A percentile compares a stretch with the other conserved stretches of the same genome.
Conservation (phyloP, 495 filamentous ascomycete species). For the Podospora tetraspora region DNA sequence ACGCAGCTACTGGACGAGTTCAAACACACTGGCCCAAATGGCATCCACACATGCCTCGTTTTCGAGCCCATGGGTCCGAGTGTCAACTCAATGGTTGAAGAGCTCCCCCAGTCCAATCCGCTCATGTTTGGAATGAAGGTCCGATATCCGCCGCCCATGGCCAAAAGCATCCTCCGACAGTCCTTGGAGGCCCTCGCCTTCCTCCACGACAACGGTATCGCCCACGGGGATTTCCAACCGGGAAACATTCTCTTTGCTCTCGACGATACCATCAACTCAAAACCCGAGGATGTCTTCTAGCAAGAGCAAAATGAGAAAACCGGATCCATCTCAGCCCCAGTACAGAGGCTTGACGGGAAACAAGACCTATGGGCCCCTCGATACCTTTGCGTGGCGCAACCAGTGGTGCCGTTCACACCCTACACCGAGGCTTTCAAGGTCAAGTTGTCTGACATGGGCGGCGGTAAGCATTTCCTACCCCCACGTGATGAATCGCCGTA, state of each 20-base stretch:
- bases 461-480: background rate
- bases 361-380: background rate
- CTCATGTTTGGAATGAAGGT: constrained; percentile 14
- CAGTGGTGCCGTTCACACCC: background rate
- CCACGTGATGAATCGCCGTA: background rate
- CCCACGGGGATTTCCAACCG: constrained; percentile 46
- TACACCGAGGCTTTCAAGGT: background rate
- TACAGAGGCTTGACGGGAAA: background rate
- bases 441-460: constrained; percentile 2
- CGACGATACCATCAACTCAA: background rate
- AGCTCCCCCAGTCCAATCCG: constrained; percentile 3
- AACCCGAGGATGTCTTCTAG: background rate
- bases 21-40: constrained; percentile 4
- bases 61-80: constrained; percentile 10
- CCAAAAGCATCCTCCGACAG: constrained; percentile 43
- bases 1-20: constrained; percentile 6
- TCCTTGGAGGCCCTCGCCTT: constrained; percentile 34
- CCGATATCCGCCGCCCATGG: constrained; percentile 36
- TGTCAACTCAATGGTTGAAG: background rate
- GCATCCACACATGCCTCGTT: constrained; percentile 8
- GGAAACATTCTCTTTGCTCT: constrained; percentile 38
- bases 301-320: background rate
- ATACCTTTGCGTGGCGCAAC: constrained; percentile 4
- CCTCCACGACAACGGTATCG: constrained; percentile 41
- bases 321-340: background rate